Conservation (phyloP, 768 basidiomycete genomes). For the Leucosporidium scottii region DNA sequence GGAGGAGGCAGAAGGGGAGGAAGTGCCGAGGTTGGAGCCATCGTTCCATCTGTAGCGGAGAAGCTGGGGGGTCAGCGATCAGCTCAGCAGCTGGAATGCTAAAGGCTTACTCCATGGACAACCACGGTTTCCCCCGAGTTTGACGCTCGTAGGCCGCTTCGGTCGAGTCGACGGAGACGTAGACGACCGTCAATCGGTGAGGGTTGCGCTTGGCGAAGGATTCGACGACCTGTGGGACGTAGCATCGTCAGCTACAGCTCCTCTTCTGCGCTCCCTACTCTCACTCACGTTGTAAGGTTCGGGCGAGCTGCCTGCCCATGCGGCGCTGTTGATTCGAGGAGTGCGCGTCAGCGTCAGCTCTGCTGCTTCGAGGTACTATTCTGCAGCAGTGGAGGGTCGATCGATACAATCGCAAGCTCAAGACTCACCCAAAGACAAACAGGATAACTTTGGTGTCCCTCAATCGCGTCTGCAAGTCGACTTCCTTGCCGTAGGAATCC, state of each 20-base stretch:
- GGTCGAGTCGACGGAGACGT: conserved; percentile 29
- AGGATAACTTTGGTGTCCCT: conserved; percentile 25
- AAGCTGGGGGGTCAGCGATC: background rate
- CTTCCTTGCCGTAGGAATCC: conserved; percentile 18
- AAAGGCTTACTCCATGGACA: conserved; percentile 31
- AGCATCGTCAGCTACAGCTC: background rate
- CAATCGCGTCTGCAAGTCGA: conserved; percentile 25
- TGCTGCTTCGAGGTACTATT: too few relatives aligned
- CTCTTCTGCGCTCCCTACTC: too few relatives aligned
- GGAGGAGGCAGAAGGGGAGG: background rate
- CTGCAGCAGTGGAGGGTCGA: too few relatives aligned
- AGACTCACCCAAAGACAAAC: conserved; percentile 31
- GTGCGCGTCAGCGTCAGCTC: background rate
- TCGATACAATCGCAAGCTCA: background rate
- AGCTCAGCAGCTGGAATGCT: too few relatives aligned
- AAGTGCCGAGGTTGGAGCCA: conserved; percentile 18
- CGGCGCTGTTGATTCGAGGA: conserved; percentile 14
- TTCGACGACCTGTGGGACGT: background rate
- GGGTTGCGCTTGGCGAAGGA: conserved; percentile 10
- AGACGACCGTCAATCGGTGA: conserved; percentile 34
- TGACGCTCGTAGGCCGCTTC: conserved; percentile 11
- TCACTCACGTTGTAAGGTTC: conserved; percentile 19
- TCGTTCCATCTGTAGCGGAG: conserved; percentile 31
- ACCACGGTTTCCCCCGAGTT: conserved; percentile 14
- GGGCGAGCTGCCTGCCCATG: conserved; percentile 8